Conservation (phyloP, 129 eudicot species). For the Lactuca sativa region DNA sequence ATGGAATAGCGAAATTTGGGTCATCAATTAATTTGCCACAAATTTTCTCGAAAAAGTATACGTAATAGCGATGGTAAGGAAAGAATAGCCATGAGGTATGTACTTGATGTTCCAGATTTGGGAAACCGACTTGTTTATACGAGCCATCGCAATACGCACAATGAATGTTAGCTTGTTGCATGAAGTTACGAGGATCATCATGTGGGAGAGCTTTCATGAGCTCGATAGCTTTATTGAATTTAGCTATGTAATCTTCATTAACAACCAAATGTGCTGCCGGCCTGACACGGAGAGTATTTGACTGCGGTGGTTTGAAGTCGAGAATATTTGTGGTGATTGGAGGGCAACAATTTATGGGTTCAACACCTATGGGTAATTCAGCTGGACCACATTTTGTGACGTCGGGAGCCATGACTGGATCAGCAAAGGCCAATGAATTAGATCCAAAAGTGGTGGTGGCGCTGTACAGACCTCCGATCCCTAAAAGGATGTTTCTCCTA, state of each 20-base stretch:
- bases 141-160: slow-evolving; percentile 70
- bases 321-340: slow-evolving; percentile 35
- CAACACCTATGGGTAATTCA: slow-evolving; percentile 43
- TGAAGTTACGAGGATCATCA: slow-evolving; percentile 55
- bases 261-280: slow-evolving; percentile 50
- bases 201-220: slow-evolving; percentile 60
- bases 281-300: slow-evolving; percentile 33
- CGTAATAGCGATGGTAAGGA: slow-evolving; percentile 58
- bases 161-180: slow-evolving; percentile 60
- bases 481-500: slow-evolving; percentile 57
- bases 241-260: slow-evolving; percentile 37
- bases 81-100: slow-evolving; percentile 65
- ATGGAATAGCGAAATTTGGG: slow-evolving; percentile 51
- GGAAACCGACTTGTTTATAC: slow-evolving; percentile 51
- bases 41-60: slow-evolving; percentile 57
- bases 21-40: slow-evolving; percentile 49
- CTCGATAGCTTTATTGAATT: slow-evolving; percentile 48
- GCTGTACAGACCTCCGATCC: slow-evolving; percentile 61
- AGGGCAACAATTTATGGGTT: slow-evolving; percentile 56
- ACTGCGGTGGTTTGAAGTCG: slow-evolving; percentile 37
- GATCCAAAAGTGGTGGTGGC: slow-evolving; percentile 35
- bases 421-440: slow-evolving; percentile 43
- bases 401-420: slow-evolving; percentile 58
- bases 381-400: slow-evolving; percentile 58
- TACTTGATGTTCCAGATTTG: slow-evolving; percentile 52